Evolutionary conservation across 1,284 basidiomycete genomes (phyloP).

Genomic region (Moesziomyces parantarcticus): DNA sequence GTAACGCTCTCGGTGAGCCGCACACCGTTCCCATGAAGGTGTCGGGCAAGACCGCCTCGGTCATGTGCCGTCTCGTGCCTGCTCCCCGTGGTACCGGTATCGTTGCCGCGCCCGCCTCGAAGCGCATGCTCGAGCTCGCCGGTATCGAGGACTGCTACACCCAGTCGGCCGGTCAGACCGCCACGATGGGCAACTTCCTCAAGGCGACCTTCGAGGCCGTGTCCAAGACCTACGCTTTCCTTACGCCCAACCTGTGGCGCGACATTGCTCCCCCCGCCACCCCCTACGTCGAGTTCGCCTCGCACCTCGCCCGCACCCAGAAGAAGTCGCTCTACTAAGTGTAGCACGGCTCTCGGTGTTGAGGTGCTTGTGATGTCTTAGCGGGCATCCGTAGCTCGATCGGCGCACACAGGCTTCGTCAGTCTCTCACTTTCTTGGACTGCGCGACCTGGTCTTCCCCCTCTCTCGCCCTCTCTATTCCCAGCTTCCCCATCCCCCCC

Average conservation of each 20-base stretch:
- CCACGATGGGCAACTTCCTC: constrained; percentile 99
- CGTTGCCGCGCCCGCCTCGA: constrained; percentile 96
- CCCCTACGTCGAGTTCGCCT: constrained; percentile 66
- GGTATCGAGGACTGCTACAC: constrained; percentile 95
- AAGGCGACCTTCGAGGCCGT: constrained; percentile 98
- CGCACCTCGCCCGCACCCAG: constrained; percentile 63
- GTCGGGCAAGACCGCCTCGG: constrained; percentile 97
- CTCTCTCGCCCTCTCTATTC: constrained; percentile 45
- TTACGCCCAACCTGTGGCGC: constrained; percentile 94
- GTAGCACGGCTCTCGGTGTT: neutral
- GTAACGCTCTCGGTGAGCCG: constrained; percentile 82
- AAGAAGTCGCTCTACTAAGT: constrained; percentile 61
- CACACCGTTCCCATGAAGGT: constrained; percentile 99
- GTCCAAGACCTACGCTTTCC: constrained; percentile 96
- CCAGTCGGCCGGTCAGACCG: constrained; percentile 96
- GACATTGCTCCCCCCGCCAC: constrained; percentile 84
- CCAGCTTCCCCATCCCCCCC: constrained; percentile 34
- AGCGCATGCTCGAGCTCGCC: constrained; percentile 95
- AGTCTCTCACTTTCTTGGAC: constrained; percentile 5
- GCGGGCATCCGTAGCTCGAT: constrained; percentile 4
- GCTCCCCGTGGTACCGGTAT: constrained; percentile 98
- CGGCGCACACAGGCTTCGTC: neutral
- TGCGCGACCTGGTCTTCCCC: constrained; percentile 8
- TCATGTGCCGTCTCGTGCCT: constrained; percentile 99
- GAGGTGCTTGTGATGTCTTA: neutral